Conservation (phyloP, 2,329 filamentous ascomycete species). For the Fusarium chuoi region DNA sequence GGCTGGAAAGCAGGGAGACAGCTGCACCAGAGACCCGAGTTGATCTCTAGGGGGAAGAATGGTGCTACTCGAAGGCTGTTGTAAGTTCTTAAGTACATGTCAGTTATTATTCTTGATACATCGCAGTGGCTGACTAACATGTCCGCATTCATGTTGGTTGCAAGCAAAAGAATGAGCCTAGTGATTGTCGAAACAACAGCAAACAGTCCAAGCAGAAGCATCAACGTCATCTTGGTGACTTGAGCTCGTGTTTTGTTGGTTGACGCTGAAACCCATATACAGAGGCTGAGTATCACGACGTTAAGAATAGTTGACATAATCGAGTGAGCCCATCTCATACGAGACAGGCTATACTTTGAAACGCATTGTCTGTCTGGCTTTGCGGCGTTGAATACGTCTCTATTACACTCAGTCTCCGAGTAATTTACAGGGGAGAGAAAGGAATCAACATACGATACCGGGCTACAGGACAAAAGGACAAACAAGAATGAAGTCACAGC, state of each 20-base stretch:
- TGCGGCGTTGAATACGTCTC: conserved; percentile 34
- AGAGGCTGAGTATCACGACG: conserved; percentile 48
- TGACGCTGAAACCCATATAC: conserved; percentile 51
- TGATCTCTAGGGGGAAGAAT: conserved; percentile 55
- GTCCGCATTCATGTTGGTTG: conserved; percentile 44
- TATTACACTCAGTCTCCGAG: not conserved
- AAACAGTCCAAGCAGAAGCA: conserved; percentile 53
- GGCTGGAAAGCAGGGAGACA: conserved; percentile 55
- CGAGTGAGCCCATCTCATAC: conserved; percentile 51
- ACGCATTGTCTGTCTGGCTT: conserved; percentile 31
- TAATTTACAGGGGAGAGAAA: not conserved
- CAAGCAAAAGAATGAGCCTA: conserved; percentile 50
- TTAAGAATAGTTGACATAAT: conserved; percentile 49
- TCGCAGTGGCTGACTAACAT: conserved; percentile 43
- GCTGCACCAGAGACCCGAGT: conserved; percentile 56
- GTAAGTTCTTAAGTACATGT: conserved; percentile 46
- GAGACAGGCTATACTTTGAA: conserved; percentile 22
- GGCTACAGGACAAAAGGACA: conserved; percentile 34
- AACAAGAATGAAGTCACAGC: conserved; percentile 35
- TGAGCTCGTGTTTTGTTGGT: conserved; percentile 51
- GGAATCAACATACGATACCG: conserved; percentile 23
- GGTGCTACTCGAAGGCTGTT: conserved; percentile 50
- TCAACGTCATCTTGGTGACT: conserved; percentile 48
- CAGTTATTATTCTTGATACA: not conserved
- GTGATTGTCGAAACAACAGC: conserved; percentile 52